Percentiles rank a stretch among this genome's conserved stretches.
phyloP scores from a whole-genome alignment of 2,329 filamentous ascomycete species.

The Diatrype stigma region DNA sequence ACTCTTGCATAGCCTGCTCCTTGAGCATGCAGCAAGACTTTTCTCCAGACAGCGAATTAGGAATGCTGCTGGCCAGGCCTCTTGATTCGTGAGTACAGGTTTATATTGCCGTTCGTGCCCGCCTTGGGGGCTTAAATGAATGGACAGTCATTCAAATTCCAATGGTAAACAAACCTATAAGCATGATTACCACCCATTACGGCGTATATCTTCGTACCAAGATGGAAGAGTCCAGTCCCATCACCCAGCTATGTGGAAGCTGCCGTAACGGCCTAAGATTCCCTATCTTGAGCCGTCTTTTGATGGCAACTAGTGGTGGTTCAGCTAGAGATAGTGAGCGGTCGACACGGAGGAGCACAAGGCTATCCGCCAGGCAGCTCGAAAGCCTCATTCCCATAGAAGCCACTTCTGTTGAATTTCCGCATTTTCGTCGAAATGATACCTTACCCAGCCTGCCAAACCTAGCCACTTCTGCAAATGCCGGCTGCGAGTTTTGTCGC shows the following conservation, averaged over 20 bases:
- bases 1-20: too few relatives aligned
- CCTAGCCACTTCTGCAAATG: not conserved
- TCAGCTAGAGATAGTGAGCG: not conserved
- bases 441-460: not conserved
- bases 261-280: not conserved
- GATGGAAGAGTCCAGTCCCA: not conserved
- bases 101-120: too few relatives aligned
- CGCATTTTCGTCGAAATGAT: not conserved
- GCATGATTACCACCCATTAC: not conserved
- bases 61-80: too few relatives aligned
- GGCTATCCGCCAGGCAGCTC: not conserved
- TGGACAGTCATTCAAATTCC: too few relatives aligned
- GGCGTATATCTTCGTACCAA: not conserved
- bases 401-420: not conserved
- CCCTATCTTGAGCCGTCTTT: not conserved
- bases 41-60: too few relatives aligned
- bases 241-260: not conserved
- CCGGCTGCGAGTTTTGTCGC: not conserved
- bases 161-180: too few relatives aligned
- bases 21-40: too few relatives aligned
- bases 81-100: too few relatives aligned
- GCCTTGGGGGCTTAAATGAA: too few relatives aligned
- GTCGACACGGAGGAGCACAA: not conserved
- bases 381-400: not conserved
- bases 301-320: not conserved